Evolutionary conservation across 768 basidiomycete species (phyloP), one percentile per base, ranked within the genome.

Genomic region (Cystobasidium ongulense): DNA sequence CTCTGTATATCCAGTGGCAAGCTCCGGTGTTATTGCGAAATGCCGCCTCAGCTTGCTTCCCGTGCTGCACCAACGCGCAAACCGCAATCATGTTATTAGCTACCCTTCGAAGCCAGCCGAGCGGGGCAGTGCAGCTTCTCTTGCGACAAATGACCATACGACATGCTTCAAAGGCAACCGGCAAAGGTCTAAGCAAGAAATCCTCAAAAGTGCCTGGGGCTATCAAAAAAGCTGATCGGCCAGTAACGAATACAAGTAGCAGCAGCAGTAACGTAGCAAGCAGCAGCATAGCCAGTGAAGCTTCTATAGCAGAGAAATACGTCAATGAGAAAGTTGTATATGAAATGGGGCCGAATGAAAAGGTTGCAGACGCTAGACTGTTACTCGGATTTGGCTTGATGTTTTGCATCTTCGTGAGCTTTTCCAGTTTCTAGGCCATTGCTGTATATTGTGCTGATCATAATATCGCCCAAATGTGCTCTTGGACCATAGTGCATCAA

Each of bases 351-450:
- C 29, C 25, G 29, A 59, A 59, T 59, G 29, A 59, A 23, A 27
- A 27, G 15, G 33, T 59, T 21, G 33, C 50, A 27, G 21, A 25
- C 29, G 65, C 65, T 25, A 7, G 65, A 53, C 36, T 67, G 27
- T 29, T 67, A 11, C 23, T 25, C 18, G 65, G 65, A 1, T 33
- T 52, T 18, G 65, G 65, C 1, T 50, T 67, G 23, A 53, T 67
- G 43, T 50, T 67, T 43, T 67, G n/a, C 33, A n/a, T 52, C 15
- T n/a, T 67, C 11, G 65, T 67, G 53, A 11, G 63, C 38, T 18
- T 1, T 2, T 43, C 18, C 18, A 18, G 11, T 17, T 4, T 11
- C 18, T 21, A 4, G 53, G 4, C 15, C 33, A 41, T 35, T 21
- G 38, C 63, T 38, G 63, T 36, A 13, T 13, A 33, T n/a, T 63